Percentiles rank a stretch among this genome's conserved stretches.
These are phyloP conservation scores for Blastobotrys attinorum DNA, from an alignment of 805 yeast genomes.

Conservation along the genomic window DNA sequence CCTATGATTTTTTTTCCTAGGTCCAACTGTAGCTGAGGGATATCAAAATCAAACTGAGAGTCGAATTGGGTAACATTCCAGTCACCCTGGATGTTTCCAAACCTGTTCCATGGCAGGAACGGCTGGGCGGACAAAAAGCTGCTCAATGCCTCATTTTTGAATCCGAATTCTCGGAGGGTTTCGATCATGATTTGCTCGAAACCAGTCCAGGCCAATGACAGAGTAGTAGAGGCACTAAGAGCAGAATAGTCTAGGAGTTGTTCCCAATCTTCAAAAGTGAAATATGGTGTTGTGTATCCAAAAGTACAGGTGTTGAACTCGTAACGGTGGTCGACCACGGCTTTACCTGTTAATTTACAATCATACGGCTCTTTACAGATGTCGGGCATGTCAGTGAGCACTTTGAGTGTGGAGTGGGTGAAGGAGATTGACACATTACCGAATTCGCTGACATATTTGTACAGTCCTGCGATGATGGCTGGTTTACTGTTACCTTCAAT, in stretches of 20 bases:
- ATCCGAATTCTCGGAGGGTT: conserved; percentile 5
- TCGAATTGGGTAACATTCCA: conserved; percentile 9
- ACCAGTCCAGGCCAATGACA: conserved; percentile 14
- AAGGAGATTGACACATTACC: conserved; percentile 11
- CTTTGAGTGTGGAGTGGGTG: conserved; percentile 6
- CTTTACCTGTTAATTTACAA: conserved; percentile 5
- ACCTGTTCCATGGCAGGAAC: conserved; percentile 14
- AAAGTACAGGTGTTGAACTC: conserved; percentile 14
- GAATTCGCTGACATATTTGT: conserved; percentile 8
- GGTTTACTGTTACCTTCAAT: conserved; percentile 5
- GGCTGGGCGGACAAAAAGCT: conserved; percentile 10
- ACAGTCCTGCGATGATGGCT: conserved; percentile 9
- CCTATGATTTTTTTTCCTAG: conserved; percentile 7
- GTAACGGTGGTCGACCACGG: conserved; percentile 9
- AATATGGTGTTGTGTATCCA: conserved; percentile 14
- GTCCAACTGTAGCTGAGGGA: conserved; percentile 4
- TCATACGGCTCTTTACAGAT: neutral
- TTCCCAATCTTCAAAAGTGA: conserved; percentile 12
- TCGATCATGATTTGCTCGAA: conserved; percentile 12
- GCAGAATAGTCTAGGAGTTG: conserved; percentile 13
- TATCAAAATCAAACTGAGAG: conserved; percentile 4
- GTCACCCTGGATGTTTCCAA: conserved; percentile 13
- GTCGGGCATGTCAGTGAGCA: conserved; percentile 5
- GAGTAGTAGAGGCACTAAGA: conserved; percentile 7
- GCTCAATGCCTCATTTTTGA: conserved; percentile 6